These are phyloP conservation scores for Colletotrichum spaethianum DNA, from an alignment of 2,329 filamentous ascomycete species.

Conservation along the genomic window DNA sequence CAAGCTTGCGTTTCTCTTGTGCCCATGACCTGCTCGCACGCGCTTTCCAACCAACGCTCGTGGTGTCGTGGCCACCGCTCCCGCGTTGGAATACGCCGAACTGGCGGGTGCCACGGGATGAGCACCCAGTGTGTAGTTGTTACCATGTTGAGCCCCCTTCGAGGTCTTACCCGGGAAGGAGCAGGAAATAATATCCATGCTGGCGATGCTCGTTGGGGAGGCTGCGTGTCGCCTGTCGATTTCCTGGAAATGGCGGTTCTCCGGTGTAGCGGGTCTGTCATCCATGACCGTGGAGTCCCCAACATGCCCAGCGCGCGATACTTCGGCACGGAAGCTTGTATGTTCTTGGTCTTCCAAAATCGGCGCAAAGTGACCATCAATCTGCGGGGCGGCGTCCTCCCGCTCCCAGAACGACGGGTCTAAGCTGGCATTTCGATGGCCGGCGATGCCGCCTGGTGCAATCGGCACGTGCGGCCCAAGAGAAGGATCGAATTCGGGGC, in stretches of 20 bases:
- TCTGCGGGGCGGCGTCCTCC: slow-evolving; percentile 59
- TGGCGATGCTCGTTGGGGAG: slow-evolving; percentile 71
- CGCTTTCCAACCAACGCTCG: slow-evolving; percentile 72
- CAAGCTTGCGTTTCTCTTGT: slow-evolving; percentile 90
- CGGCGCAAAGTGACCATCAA: slow-evolving; percentile 57
- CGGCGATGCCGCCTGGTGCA: slow-evolving; percentile 80
- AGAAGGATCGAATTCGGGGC: slow-evolving; percentile 74
- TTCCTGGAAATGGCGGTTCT: slow-evolving; percentile 49
- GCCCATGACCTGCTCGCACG: slow-evolving; percentile 70
- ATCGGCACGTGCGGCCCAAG: slow-evolving; percentile 77
- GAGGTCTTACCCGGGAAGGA: slow-evolving; percentile 71
- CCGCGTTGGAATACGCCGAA: slow-evolving; percentile 61
- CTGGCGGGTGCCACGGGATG: slow-evolving; percentile 69
- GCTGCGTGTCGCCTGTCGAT: slow-evolving; percentile 54
- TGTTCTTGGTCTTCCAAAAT: slow-evolving; percentile 45
- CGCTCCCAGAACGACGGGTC: slow-evolving; percentile 70
- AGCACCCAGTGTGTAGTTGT: slow-evolving; percentile 61
- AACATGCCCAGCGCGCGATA: slow-evolving; percentile 62
- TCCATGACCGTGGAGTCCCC: slow-evolving; percentile 61
- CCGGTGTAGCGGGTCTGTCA: slow-evolving; percentile 64
- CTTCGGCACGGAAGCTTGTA: slow-evolving; percentile 62
- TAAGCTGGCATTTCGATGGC: slow-evolving; percentile 68
- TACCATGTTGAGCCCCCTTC: slow-evolving; percentile 53
- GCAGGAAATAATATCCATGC: slow-evolving; percentile 74
- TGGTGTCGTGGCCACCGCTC: slow-evolving; percentile 71